Evolutionary conservation across 352 stramenopile genomes (phyloP).

Genomic region (Pythium insidiosum): DNA sequence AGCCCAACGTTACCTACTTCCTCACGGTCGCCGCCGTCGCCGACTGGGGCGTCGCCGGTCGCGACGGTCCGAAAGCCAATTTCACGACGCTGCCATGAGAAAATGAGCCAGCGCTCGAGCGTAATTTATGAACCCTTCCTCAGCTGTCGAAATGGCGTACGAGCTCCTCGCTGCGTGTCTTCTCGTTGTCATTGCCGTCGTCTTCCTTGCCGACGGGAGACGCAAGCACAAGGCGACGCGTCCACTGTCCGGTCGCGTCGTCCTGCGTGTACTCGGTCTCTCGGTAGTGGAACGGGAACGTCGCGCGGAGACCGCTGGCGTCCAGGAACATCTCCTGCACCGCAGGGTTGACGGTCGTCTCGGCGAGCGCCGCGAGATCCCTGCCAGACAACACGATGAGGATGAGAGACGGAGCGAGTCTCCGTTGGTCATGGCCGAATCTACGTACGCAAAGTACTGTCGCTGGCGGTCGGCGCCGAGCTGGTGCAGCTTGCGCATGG

Average conservation of each 20-base stretch:
- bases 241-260: slow-evolving; percentile 8
- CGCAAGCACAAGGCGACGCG: slow-evolving; percentile 13
- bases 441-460: slow-evolving; percentile 12
- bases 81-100: slow-evolving; percentile 41
- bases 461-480: slow-evolving; percentile 27
- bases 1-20: slow-evolving; percentile 72
- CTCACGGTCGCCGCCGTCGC: slow-evolving; percentile 56
- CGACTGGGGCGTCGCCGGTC: slow-evolving; percentile 49
- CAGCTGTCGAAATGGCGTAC: slow-evolving; percentile 16
- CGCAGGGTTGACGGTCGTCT: slow-evolving; percentile 26
- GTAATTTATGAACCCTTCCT: no score
- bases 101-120: no score
- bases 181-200: no score
- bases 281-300: slow-evolving; percentile 58
- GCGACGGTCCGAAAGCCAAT: slow-evolving; percentile 42
- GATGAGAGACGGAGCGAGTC: no score
- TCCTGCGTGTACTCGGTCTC: slow-evolving; percentile 49
- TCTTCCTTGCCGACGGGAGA: neutral
- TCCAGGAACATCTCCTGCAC: slow-evolving; percentile 71
- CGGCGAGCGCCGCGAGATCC: slow-evolving; percentile 9
- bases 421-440: neutral
- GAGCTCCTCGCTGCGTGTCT: slow-evolving; percentile 10
- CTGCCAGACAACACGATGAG: no score
- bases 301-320: slow-evolving; percentile 35
- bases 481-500: slow-evolving; percentile 60